Evolutionary conservation across 2,329 filamentous ascomycete genomes (phyloP).

Genomic region (Aspergillus ibericus): DNA sequence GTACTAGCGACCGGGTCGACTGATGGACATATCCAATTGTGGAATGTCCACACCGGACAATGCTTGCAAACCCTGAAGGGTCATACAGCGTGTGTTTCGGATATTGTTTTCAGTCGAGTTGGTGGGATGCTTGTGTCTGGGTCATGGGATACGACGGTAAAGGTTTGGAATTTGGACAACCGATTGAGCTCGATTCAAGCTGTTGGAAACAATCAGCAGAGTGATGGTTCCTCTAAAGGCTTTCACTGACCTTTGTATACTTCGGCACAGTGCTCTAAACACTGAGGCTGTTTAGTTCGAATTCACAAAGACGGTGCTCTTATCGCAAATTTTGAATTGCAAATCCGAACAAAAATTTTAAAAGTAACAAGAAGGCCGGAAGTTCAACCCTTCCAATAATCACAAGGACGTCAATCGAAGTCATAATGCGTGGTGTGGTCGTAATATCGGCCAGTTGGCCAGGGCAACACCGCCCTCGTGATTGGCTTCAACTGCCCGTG

Average conservation of each 20-base stretch:
- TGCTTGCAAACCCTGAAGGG: constrained; percentile 18
- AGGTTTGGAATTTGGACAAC: constrained; percentile 24
- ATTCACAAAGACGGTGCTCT: too few relatives aligned
- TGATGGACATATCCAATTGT: constrained; percentile 15
- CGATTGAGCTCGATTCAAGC: not conserved
- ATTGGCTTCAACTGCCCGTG: not conserved
- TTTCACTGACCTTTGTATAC: too few relatives aligned
- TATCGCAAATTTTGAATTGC: too few relatives aligned
- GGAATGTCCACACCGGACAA: constrained; percentile 5
- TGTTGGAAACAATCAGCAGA: not conserved
- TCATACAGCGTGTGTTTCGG: constrained; percentile 19
- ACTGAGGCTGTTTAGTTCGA: too few relatives aligned
- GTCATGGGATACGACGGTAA: constrained; percentile 26
- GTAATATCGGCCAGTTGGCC: constrained; percentile 1
- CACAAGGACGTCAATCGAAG: too few relatives aligned
- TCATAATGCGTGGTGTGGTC: too few relatives aligned
- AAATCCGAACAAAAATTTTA: too few relatives aligned
- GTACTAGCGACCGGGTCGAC: constrained; percentile 8
- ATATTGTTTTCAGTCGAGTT: constrained; percentile 29
- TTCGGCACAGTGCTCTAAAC: too few relatives aligned
- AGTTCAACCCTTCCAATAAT: too few relatives aligned
- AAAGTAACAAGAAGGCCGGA: too few relatives aligned
- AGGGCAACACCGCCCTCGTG: constrained; percentile 3
- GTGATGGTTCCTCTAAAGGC: too few relatives aligned
- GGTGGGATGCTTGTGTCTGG: constrained; percentile 25